Evolutionary conservation across 2,329 filamentous ascomycete genomes (phyloP).

Genomic region (Colletotrichum limetticola): DNA sequence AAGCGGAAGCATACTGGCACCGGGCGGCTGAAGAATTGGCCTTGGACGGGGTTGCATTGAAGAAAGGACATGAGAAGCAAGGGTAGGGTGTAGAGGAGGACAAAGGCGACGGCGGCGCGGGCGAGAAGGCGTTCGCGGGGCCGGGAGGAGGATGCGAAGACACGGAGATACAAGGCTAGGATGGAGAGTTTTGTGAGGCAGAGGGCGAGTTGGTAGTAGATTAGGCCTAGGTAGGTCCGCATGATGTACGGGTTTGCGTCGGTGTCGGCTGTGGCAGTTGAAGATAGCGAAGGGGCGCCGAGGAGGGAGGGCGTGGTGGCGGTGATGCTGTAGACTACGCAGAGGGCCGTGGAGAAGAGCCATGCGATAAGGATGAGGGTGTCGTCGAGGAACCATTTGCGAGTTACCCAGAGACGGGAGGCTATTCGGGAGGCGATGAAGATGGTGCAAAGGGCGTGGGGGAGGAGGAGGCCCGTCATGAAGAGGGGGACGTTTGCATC

Average conservation of each 20-base stretch:
- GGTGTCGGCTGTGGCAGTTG: constrained; percentile 14
- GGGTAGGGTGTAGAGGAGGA: constrained; percentile 47
- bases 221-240: constrained; percentile 46
- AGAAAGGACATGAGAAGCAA: constrained; percentile 52
- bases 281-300: constrained; percentile 20
- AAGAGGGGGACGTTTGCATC: constrained; percentile 39
- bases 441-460: constrained; percentile 46
- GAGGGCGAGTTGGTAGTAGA: constrained; percentile 51
- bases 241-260: constrained; percentile 41
- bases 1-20: constrained; percentile 50
- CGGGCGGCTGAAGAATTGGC: constrained; percentile 47
- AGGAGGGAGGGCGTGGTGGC: constrained; percentile 39
- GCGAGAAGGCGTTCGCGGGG: constrained; percentile 46
- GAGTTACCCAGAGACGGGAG: constrained; percentile 43
- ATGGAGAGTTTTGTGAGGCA: constrained; percentile 52
- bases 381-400: constrained; percentile 48
- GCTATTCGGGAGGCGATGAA: constrained; percentile 41
- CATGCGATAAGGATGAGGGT: constrained; percentile 45
- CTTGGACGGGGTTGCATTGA: constrained; percentile 54
- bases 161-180: constrained; percentile 51
- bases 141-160: constrained; percentile 45
- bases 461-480: constrained; percentile 45
- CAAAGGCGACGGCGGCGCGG: constrained; percentile 46
- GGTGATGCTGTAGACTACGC: constrained; percentile 45
- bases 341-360: constrained; percentile 45